Evolutionary conservation across 1,284 basidiomycete species (phyloP), one percentile per base, ranked within the genome.

Genomic region (Ustilago sp.): DNA sequence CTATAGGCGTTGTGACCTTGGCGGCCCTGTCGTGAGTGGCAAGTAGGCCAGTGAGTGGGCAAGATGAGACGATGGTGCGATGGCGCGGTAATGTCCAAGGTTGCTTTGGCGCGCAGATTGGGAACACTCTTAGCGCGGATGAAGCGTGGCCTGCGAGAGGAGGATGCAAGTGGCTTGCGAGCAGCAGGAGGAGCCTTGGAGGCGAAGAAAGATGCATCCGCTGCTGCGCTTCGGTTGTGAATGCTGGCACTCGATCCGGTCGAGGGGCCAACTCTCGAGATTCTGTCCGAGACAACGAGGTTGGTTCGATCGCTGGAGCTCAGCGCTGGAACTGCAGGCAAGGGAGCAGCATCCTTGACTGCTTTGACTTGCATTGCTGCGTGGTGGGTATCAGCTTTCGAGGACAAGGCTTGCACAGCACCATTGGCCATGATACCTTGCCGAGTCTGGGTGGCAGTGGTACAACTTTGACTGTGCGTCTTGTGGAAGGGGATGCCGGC

Each of bases 61-160:
- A 80, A 41, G 11, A 69, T 39, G 56, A 78, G 68, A 3, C 75
- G 78, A 35, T 80, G 75, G 34, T 63, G 60, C 48, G 69, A 71
- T 0, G 64, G 71, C 4, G 59, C 57, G 1, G 57, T 4, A 4
- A 80, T 38, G 60, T 80, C 78, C 45, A 77, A 35, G 1, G 74
- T 70, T 34, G 75, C 67, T 52, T 68, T 75, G 35, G 72, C 78
- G 8, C 76, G 68, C 28, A 80, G 32, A 48, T 80, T 80, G 8
- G 78, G 78, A 19, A 80, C 61, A 47, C 78, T 80, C 35, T 77
- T 68, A 17, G 74, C 68, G 11, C 78, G 71, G 5, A 59, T 56
- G 17, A 78, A 64, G 32, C 74, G 71, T 12, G 75, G 52, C 55
- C 59, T 53, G 23, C 63, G 64, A 19, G 63, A 60, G 45, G 47